Evolutionary conservation across 176 grass and related monocot species (phyloP), one percentile per base, ranked within the genome.

Genomic region (Lolium perenne): DNA sequence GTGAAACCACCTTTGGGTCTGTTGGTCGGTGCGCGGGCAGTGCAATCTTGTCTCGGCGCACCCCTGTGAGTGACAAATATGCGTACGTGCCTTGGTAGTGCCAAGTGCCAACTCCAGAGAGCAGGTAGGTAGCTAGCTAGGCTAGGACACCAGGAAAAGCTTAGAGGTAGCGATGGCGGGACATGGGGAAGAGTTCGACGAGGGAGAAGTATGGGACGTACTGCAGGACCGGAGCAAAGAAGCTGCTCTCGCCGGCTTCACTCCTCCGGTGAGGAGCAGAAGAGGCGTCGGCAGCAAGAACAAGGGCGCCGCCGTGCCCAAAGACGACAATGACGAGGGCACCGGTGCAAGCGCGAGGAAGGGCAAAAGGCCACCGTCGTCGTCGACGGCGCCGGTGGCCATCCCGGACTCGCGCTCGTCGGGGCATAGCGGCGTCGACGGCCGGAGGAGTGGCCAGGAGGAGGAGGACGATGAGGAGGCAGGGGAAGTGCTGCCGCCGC

Each of bases 121-220:
- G 60, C 58, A 43, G n/a, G 45, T 58, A 45, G n/a, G 17, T 32
- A 11, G 69, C 11, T 10, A 38, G 46, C 46, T 58, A n/a, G 61
- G 57, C 21, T 49, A 46, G 68, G n/a, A n/a, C 14, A 40, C 16
- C 70, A 29, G 65, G 17, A 64, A 83, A 58, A 79, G 76, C 55
- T 29, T 47, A 63, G 12, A 63, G 56, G 15, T 5, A 20, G 63
- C 47, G 29, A 82, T 82, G 80, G 63, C 80, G 0, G 62, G 26
- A 54, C 75, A 21, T 38, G 48, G 80, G 14, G 87, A 55, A 5
- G 88, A 89, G 88, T 89, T 89, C 83, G 83, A 89, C 18, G 88
- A 89, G 60, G 88, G 77, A 12, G 82, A 89, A 8, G 88, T 89
- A 77, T 89, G 83, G 82, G 88, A 89, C 60, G 70, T 89, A 49